Conservation (phyloP, 345 rosid species). For the Melaleuca quinquenervia region DNA sequence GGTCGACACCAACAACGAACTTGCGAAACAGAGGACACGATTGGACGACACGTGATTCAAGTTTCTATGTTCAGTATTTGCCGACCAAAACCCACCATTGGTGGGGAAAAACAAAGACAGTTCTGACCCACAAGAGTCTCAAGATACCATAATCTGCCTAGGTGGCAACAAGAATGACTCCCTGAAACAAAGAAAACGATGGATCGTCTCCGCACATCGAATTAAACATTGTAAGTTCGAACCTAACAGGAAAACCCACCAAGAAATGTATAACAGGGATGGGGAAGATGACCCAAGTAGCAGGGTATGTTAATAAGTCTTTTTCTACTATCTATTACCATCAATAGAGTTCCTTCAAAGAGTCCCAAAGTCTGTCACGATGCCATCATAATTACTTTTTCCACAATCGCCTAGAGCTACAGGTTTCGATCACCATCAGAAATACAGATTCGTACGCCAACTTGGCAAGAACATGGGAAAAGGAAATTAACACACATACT, state of each 20-base stretch:
- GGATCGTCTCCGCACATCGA: background rate
- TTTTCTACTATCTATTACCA: background rate
- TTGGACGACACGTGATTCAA: background rate
- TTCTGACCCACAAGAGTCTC: background rate
- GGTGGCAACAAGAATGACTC: background rate
- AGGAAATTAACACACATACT: conserved; percentile 48
- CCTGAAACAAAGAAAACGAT: background rate
- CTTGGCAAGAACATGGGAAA: conserved; percentile 21
- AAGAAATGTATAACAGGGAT: background rate
- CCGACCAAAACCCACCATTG: background rate
- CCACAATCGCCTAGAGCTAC: conserved; percentile 53
- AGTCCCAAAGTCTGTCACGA: conserved; percentile 25
- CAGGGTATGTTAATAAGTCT: background rate
- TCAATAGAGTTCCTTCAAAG: background rate
- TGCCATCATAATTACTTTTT: conserved; percentile 12
- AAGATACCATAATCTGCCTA: background rate
- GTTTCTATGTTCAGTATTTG: background rate
- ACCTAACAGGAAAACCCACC: background rate
- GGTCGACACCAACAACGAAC: background rate
- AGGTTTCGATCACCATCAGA: conserved; percentile 42
- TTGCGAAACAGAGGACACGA: background rate
- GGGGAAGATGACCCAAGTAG: background rate
- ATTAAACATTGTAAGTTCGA: background rate
- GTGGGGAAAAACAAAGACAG: background rate
- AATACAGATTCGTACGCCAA: conserved; percentile 34